phyloP scores from a whole-genome alignment of 306 rosid genomes.

The Vigna trinervia region DNA sequence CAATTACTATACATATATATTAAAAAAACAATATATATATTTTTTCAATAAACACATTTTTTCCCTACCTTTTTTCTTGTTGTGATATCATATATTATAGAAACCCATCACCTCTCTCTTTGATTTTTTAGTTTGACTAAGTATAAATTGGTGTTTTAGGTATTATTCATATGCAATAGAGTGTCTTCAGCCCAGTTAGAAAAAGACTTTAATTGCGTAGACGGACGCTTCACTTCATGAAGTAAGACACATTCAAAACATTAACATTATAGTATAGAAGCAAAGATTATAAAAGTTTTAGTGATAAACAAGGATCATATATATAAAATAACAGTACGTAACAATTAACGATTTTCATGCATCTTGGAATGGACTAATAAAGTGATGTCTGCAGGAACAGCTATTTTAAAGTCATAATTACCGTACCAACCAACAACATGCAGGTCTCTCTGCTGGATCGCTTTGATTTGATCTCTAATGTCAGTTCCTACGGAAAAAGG shows the following conservation, averaged over 20 bases:
- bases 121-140: too few relatives aligned
- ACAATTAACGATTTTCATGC: background rate
- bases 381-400: slow-evolving; percentile 5
- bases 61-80: too few relatives aligned
- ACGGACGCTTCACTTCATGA: background rate
- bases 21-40: too few relatives aligned
- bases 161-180: background rate
- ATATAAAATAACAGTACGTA: background rate
- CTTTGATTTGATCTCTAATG: slow-evolving; percentile 24
- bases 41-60: too few relatives aligned
- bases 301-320: too few relatives aligned
- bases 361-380: slow-evolving; percentile 8
- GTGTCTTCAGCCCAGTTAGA: too few relatives aligned
- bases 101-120: too few relatives aligned
- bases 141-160: too few relatives aligned
- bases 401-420: slow-evolving; percentile 14
- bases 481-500: slow-evolving; percentile 12
- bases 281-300: too few relatives aligned
- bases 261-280: too few relatives aligned
- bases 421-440: slow-evolving; percentile 16
- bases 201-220: background rate
- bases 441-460: slow-evolving; percentile 15
- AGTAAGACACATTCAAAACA: background rate
- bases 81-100: too few relatives aligned
- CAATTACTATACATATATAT: too few relatives aligned